phyloP scores from a whole-genome alignment of 75 land plant species.

The Gnetum montanum region DNA sequence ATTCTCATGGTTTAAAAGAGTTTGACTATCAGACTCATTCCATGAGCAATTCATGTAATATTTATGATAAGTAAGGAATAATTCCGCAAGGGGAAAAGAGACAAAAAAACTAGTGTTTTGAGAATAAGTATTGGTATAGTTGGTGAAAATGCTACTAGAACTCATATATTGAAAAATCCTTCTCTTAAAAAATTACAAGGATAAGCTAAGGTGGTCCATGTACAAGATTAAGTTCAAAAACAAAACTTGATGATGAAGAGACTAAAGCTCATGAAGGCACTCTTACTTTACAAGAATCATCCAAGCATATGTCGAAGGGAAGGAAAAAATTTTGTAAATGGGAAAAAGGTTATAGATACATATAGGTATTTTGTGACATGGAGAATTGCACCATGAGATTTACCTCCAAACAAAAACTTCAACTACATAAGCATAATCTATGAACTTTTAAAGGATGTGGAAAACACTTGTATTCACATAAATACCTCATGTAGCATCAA shows the following conservation, averaged over 20 bases:
- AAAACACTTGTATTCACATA: conserved; percentile 90
- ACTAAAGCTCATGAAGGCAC: too few species aligned
- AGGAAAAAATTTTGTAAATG: not conserved
- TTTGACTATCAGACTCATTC: too few species aligned
- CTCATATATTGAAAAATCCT: too few species aligned
- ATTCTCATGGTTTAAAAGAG: too few species aligned
- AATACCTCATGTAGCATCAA: conserved; percentile 86
- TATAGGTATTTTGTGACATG: conserved; percentile 59
- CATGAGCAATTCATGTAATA: too few species aligned
- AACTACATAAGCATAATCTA: conserved; percentile 62
- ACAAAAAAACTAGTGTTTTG: too few species aligned
- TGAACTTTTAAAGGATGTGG: conserved; percentile 89
- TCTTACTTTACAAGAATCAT: conserved; percentile 2
- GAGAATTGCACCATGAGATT: conserved; percentile 92
- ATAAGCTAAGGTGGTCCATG: conserved; percentile 37
- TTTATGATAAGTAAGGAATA: too few species aligned
- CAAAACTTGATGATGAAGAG: too few species aligned
- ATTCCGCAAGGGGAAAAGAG: too few species aligned
- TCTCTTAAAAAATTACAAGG: too few species aligned
- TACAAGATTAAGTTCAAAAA: conserved; percentile 43
- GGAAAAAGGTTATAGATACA: conserved; percentile 12
- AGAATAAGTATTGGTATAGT: too few species aligned
- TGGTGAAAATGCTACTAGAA: too few species aligned
- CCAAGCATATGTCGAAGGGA: conserved; percentile 5
- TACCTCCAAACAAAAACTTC: conserved; percentile 56